A percentile compares a stretch with the other conserved stretches of the same genome.
Conservation (phyloP, 345 rosid genomes). For the Linum usitatissimum region DNA sequence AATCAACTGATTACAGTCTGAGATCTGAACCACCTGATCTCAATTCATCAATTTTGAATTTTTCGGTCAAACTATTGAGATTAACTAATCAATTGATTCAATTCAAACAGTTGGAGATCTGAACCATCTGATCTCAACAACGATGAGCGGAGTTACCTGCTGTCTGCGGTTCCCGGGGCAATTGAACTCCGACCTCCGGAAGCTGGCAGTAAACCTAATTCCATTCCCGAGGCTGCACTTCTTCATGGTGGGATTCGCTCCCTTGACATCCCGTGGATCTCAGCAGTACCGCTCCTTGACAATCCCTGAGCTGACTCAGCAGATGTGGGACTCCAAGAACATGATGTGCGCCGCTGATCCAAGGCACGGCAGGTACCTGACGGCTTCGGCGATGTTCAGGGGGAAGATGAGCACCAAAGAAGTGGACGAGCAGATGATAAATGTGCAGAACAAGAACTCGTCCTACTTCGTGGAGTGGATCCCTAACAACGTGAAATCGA, state of each 20-base stretch:
- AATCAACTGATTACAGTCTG: constrained; percentile 32
- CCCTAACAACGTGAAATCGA: constrained; percentile 63
- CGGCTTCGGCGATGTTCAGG: constrained; percentile 82
- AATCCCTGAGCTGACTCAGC: constrained; percentile 74
- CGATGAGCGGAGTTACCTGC: constrained; percentile 83
- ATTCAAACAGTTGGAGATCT: constrained; percentile 53
- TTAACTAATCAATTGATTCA: no score
- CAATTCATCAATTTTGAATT: constrained; percentile 11
- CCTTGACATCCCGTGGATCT: constrained; percentile 64
- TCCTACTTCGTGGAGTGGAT: constrained; percentile 75
- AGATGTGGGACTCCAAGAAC: constrained; percentile 81
- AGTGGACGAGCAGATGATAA: constrained; percentile 85
- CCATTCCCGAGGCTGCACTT: constrained; percentile 79
- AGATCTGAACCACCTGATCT: constrained; percentile 74
- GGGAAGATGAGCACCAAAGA: constrained; percentile 94
- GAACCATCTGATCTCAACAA: constrained; percentile 72
- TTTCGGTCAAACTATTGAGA: no score
- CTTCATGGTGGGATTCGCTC: constrained; percentile 83
- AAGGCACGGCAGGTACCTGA: constrained; percentile 70
- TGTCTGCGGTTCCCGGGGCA: constrained; percentile 85
- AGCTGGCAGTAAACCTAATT: constrained; percentile 63
- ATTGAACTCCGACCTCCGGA: constrained; percentile 74
- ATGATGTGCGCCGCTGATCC: constrained; percentile 93
- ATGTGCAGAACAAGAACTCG: constrained; percentile 89
- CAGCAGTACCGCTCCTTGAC: constrained; percentile 76